These are phyloP conservation scores for Lathyrus sativus DNA, from an alignment of 306 rosid genomes.

Conservation along the genomic window DNA sequence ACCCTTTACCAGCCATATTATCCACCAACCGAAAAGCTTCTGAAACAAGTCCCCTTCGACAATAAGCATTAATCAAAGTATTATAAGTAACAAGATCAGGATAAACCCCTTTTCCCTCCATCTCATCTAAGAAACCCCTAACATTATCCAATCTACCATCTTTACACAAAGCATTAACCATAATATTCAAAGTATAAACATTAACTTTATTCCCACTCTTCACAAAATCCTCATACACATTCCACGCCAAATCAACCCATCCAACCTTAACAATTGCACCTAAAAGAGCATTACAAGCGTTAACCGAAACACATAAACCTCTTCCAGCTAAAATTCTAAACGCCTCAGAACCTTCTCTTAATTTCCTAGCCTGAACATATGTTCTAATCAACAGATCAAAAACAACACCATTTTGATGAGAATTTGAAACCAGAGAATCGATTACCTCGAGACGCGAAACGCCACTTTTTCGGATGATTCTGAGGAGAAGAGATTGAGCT, in stretches of 20 bases:
- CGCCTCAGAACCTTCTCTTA: constrained; percentile 78
- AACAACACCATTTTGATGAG: constrained; percentile 33
- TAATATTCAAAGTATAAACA: constrained; percentile 77
- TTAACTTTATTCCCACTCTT: constrained; percentile 54
- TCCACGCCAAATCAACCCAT: constrained; percentile 87
- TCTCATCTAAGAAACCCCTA: constrained; percentile 51
- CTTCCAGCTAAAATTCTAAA: constrained; percentile 51
- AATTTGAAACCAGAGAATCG: constrained; percentile 37
- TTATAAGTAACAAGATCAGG: constrained; percentile 78
- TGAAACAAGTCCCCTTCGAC: constrained; percentile 56
- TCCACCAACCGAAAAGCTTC: constrained; percentile 62
- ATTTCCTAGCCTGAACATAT: constrained; percentile 81
- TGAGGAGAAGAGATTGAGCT: constrained; percentile 74
- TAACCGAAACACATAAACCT: constrained; percentile 61
- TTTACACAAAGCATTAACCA: constrained; percentile 72
- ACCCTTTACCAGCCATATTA: constrained; percentile 54
- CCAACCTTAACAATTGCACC: constrained; percentile 80
- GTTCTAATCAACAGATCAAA: constrained; percentile 78
- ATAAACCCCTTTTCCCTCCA: constrained; percentile 63
- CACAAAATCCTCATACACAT: constrained; percentile 56
- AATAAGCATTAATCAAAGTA: constrained; percentile 70
- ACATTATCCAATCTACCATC: constrained; percentile 57
- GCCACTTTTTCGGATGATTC: constrained; percentile 73
- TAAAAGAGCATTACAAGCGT: constrained; percentile 80
- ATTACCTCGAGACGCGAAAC: constrained; percentile 64